phyloP scores from a whole-genome alignment of 768 basidiomycete genomes.

The Hygrocybe punicea region DNA sequence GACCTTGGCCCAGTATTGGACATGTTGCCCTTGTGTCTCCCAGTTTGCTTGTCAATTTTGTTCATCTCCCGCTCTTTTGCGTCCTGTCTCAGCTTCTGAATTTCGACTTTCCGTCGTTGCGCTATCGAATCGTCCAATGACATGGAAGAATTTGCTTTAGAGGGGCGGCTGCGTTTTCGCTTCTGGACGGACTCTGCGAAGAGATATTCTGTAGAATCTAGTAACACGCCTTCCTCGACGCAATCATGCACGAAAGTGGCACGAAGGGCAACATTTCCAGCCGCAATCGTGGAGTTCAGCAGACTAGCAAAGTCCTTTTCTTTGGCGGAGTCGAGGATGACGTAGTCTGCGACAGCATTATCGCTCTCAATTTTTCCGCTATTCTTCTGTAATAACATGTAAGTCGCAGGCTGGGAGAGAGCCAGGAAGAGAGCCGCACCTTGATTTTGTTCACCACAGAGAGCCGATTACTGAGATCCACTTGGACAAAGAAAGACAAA shows the following conservation, averaged over 20 bases:
- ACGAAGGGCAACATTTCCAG: conserved; percentile 47
- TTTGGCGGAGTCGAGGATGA: conserved; percentile 50
- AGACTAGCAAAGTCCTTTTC: conserved; percentile 45
- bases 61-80: background rate
- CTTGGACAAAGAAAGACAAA: conserved; percentile 61
- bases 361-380: conserved; percentile 58
- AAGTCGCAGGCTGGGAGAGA: background rate
- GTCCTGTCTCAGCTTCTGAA: background rate
- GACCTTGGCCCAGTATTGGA: conserved; percentile 24
- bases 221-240: conserved; percentile 39
- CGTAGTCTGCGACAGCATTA: conserved; percentile 57
- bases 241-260: conserved; percentile 55
- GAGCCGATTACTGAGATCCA: conserved; percentile 57
- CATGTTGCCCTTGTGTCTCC: background rate
- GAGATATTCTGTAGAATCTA: conserved; percentile 46
- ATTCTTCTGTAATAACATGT: conserved; percentile 48
- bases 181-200: conserved; percentile 33
- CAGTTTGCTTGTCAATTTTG: background rate
- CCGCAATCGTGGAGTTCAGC: conserved; percentile 30
- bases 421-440: conserved; percentile 36
- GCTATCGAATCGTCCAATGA: background rate
- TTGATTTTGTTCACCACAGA: conserved; percentile 55
- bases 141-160: background rate
- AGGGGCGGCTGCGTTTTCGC: conserved; percentile 4
- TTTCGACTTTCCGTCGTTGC: background rate